phyloP scores from a whole-genome alignment of 2,329 filamentous ascomycete genomes.

The Paecilomyces formosus region DNA sequence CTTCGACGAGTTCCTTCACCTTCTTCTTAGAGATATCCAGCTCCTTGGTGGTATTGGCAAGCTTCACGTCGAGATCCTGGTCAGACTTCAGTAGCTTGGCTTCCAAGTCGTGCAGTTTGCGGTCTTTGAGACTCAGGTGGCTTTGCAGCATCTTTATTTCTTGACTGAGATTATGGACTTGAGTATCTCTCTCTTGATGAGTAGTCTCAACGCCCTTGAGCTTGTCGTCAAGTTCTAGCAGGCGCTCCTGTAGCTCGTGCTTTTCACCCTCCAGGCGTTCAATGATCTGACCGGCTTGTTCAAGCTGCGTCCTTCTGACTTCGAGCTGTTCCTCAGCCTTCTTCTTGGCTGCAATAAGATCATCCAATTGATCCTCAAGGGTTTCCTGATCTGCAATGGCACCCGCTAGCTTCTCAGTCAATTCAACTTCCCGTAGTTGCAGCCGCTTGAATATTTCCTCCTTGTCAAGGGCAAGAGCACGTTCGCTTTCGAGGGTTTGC shows the following conservation, averaged over 20 bases:
- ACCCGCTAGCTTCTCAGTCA: slow-evolving; percentile 86
- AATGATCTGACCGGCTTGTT: slow-evolving; percentile 86
- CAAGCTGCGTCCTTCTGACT: slow-evolving; percentile 69
- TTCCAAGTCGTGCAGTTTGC: slow-evolving; percentile 83
- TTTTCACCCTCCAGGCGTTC: slow-evolving; percentile 81
- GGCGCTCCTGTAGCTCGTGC: slow-evolving; percentile 59
- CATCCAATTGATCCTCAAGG: slow-evolving; percentile 87
- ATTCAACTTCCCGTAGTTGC: slow-evolving; percentile 80
- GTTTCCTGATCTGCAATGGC: slow-evolving; percentile 91
- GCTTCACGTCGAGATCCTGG: slow-evolving; percentile 80
- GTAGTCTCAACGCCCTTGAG: slow-evolving; percentile 63
- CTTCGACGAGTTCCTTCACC: slow-evolving; percentile 67
- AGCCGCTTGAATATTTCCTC: slow-evolving; percentile 98
- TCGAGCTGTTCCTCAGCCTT: slow-evolving; percentile 79
- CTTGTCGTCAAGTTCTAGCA: slow-evolving; percentile 62
- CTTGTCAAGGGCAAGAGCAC: slow-evolving; percentile 91
- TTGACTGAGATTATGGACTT: slow-evolving; percentile 69
- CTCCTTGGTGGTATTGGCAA: slow-evolving; percentile 71
- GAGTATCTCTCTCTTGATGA: slow-evolving; percentile 65
- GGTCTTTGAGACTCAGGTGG: slow-evolving; percentile 79
- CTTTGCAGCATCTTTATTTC: slow-evolving; percentile 90
- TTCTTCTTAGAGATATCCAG: slow-evolving; percentile 65
- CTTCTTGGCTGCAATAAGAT: slow-evolving; percentile 81
- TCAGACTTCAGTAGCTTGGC: slow-evolving; percentile 74
- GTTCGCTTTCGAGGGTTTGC: slow-evolving; percentile 89